These are phyloP conservation scores for Elasticomyces elasticus DNA, from an alignment of 495 filamentous ascomycete genomes.

Conservation along the genomic window DNA sequence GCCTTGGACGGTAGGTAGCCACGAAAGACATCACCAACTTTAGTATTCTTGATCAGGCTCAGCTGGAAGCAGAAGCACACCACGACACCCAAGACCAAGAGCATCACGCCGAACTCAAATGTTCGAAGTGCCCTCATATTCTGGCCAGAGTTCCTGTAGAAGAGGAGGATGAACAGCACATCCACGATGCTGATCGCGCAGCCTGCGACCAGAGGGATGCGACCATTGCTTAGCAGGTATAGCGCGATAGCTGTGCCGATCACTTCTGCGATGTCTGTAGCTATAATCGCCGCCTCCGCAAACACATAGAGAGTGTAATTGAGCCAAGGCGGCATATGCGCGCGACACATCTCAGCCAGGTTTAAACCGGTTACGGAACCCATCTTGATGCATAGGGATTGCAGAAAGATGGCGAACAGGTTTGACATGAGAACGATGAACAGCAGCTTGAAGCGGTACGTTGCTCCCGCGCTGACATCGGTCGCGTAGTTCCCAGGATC, in stretches of 20 bases:
- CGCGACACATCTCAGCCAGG: slow-evolving; percentile 66
- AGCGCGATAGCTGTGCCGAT: slow-evolving; percentile 87
- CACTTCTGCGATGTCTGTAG: slow-evolving; percentile 88
- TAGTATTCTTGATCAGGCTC: slow-evolving; percentile 59
- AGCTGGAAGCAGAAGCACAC: slow-evolving; percentile 89
- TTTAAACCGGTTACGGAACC: slow-evolving; percentile 79
- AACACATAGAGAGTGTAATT: slow-evolving; percentile 64
- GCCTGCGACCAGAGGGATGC: slow-evolving; percentile 74
- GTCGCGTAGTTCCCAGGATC: slow-evolving; percentile 61
- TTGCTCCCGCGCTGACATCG: slow-evolving; percentile 54
- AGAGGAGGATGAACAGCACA: slow-evolving; percentile 74
- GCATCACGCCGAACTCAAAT: slow-evolving; percentile 75
- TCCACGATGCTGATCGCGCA: slow-evolving; percentile 79
- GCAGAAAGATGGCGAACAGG: slow-evolving; percentile 72
- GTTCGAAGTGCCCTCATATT: slow-evolving; percentile 57
- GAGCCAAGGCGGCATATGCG: slow-evolving; percentile 66
- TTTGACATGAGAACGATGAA: slow-evolving; percentile 79
- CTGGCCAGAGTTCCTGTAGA: slow-evolving; percentile 62
- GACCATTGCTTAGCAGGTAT: slow-evolving; percentile 55
- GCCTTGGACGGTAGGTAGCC: slow-evolving; percentile 75
- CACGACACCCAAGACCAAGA: slow-evolving; percentile 72
- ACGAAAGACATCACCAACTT: slow-evolving; percentile 64
- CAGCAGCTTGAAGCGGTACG: slow-evolving; percentile 46
- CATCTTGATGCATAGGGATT: slow-evolving; percentile 73
- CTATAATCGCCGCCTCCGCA: slow-evolving; percentile 72